phyloP scores from a whole-genome alignment of 805 yeast species.

The Wickerhamiella kurtzmanii region DNA sequence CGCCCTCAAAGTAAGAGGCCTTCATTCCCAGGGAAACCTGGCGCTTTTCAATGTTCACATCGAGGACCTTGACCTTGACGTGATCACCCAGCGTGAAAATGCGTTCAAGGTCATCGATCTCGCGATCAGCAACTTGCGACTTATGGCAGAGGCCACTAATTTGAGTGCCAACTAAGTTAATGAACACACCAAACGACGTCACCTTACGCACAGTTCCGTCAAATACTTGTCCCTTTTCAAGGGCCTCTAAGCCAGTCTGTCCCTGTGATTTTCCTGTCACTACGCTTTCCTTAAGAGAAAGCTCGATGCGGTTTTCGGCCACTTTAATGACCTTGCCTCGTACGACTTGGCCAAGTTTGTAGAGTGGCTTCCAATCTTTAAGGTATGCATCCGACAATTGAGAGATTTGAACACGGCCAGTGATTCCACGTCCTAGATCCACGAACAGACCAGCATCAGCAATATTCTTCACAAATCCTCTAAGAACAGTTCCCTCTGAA shows the following conservation, averaged over 20 bases:
- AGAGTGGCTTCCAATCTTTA: slow-evolving; percentile 79
- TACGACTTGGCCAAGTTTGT: slow-evolving; percentile 57
- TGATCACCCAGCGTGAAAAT: slow-evolving; percentile 82
- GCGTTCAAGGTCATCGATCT: slow-evolving; percentile 41
- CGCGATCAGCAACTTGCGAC: slow-evolving; percentile 57
- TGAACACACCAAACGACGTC: slow-evolving; percentile 84
- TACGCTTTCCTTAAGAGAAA: slow-evolving; percentile 72
- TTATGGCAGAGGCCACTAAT: slow-evolving; percentile 81
- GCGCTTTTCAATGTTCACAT: slow-evolving; percentile 47
- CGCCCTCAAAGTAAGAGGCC: slow-evolving; percentile 63
- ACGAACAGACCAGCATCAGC: slow-evolving; percentile 67
- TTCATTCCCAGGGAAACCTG: slow-evolving; percentile 85
- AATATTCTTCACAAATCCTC: slow-evolving; percentile 68
- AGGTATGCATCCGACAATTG: slow-evolving; percentile 71
- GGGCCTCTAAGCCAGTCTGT: slow-evolving; percentile 35
- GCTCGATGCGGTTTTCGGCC: slow-evolving; percentile 42
- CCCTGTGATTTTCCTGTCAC: slow-evolving; percentile 52
- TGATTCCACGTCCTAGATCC: slow-evolving; percentile 52
- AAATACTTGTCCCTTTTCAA: slow-evolving; percentile 52
- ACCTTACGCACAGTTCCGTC: slow-evolving; percentile 70
- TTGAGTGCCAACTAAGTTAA: slow-evolving; percentile 62
- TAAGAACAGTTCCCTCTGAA: slow-evolving; percentile 50
- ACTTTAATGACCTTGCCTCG: slow-evolving; percentile 57
- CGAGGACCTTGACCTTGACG: slow-evolving; percentile 71
- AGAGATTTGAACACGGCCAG: slow-evolving; percentile 67